Conservation (phyloP, 441 rosid genomes). For the Pelargonium cotyledonis region DNA sequence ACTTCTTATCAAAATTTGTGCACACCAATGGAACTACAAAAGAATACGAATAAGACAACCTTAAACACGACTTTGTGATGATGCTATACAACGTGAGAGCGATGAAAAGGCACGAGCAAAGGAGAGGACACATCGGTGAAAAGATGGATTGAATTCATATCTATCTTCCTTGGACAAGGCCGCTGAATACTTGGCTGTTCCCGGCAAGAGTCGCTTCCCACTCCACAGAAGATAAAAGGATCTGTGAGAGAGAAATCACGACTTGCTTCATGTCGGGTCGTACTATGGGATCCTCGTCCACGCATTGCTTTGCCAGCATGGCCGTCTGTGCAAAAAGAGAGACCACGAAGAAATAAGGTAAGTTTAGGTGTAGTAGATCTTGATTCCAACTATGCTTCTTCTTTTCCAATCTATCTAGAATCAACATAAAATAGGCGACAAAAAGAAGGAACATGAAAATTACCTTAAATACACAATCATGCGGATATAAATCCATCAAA, state of each 20-base stretch:
- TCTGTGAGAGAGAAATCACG: constrained; percentile 81
- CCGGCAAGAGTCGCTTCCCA: constrained; percentile 99
- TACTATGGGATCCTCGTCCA: constrained; percentile 78
- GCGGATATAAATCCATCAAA: constrained; percentile 84
- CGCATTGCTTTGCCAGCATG: constrained; percentile 86
- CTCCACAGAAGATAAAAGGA: constrained; percentile 80
- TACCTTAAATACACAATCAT: constrained; percentile 90
- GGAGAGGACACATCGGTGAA: no score
- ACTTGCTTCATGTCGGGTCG: constrained; percentile 97
- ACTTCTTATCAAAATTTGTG: no score
- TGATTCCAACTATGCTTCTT: neutral
- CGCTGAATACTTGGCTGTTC: constrained; percentile 92
- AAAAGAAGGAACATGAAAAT: constrained; percentile 8
- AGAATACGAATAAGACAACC: no score
- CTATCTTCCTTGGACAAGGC: constrained; percentile 93
- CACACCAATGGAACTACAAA: no score
- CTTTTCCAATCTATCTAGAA: neutral
- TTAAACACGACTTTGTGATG: no score
- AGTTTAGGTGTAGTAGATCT: neutral
- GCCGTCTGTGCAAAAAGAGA: constrained; percentile 45
- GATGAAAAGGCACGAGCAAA: no score
- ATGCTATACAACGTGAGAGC: no score
- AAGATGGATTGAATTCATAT: neutral
- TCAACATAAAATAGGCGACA: neutral
- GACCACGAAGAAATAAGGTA: neutral